phyloP scores from a whole-genome alignment of 805 yeast species.

The Starmerella riodocensis region DNA sequence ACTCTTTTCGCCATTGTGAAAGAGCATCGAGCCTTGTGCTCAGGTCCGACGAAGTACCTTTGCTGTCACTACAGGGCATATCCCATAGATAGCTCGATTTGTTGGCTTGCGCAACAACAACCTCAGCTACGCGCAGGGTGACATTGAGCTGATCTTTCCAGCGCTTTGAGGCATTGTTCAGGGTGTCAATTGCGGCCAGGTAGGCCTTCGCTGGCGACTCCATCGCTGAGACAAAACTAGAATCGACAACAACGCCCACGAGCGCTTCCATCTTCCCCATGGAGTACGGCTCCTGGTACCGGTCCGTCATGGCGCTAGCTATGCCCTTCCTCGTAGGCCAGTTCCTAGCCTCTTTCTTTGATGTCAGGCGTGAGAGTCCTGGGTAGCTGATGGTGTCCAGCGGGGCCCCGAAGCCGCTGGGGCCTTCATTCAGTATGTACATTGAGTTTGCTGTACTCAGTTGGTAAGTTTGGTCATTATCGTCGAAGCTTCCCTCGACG shows the following conservation, averaged over 20 bases:
- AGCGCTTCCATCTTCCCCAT: conserved; percentile 16
- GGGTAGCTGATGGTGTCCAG: too few species aligned
- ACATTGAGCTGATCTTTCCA: conserved; percentile 29
- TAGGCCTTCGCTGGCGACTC: conserved; percentile 22
- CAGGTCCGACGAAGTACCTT: conserved; percentile 21
- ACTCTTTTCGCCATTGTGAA: conserved; percentile 25
- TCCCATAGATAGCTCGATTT: conserved; percentile 13
- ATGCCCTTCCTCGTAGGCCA: too few species aligned
- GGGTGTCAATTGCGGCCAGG: conserved; percentile 24
- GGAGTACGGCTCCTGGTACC: background rate
- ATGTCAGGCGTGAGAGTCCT: too few species aligned
- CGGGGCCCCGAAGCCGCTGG: too few species aligned
- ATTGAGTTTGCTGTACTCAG: too few species aligned
- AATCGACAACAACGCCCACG: conserved; percentile 30
- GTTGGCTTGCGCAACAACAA: conserved; percentile 22
- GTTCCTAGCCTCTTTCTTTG: too few species aligned
- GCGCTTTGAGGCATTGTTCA: conserved; percentile 27
- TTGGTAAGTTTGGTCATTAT: too few species aligned
- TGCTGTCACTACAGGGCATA: conserved; percentile 25
- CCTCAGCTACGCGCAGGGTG: conserved; percentile 25
- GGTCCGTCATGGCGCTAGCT: background rate
- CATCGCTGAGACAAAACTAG: conserved; percentile 25
- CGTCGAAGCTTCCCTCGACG: too few species aligned
- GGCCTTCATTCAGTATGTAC: too few species aligned
- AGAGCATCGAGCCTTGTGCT: conserved; percentile 23